Percentiles rank a stretch among this genome's conserved stretches.
phyloP scores from a whole-genome alignment of 352 stramenopile species.

The Phytophthora ohioensis region DNA sequence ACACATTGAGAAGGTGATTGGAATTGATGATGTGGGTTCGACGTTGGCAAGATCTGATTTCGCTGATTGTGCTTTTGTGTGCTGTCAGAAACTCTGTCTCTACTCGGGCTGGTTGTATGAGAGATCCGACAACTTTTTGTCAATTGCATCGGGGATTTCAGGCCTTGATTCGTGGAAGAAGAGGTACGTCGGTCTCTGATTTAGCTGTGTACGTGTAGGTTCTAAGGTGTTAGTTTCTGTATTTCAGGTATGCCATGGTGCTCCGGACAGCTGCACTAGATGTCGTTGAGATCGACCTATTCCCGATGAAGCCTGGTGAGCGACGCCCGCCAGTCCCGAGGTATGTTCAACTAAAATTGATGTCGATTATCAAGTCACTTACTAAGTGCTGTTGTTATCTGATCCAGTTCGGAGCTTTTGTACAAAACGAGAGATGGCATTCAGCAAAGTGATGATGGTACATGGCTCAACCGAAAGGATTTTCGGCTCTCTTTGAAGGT shows the following conservation, averaged over 20 bases:
- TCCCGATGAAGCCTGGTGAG: slow-evolving; percentile 80
- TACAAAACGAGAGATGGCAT: slow-evolving; percentile 70
- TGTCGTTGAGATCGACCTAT: slow-evolving; percentile 85
- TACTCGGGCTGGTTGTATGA: slow-evolving; percentile 88
- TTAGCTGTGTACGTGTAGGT: not conserved
- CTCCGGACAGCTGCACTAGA: slow-evolving; percentile 60
- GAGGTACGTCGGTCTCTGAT: slow-evolving; percentile 42
- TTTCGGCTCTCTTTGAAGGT: slow-evolving; percentile 72
- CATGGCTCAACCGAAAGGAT: slow-evolving; percentile 78
- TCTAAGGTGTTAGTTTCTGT: slow-evolving; percentile 1
- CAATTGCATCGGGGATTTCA: slow-evolving; percentile 74
- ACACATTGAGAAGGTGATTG: slow-evolving; percentile 77
- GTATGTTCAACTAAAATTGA: slow-evolving; percentile 28
- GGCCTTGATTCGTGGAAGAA: slow-evolving; percentile 86
- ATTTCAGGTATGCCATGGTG: slow-evolving; percentile 76
- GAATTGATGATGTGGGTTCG: not conserved
- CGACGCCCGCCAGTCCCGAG: slow-evolving; percentile 69
- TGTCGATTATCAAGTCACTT: not conserved
- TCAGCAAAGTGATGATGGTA: slow-evolving; percentile 57
- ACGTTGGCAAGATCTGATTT: slow-evolving; percentile 12
- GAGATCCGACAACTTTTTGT: slow-evolving; percentile 84
- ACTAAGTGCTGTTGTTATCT: slow-evolving; percentile 5
- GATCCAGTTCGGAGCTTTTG: slow-evolving; percentile 59
- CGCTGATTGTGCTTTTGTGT: not conserved
- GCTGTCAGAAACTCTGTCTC: slow-evolving; percentile 73